Percentiles rank a stretch among this genome's conserved stretches.
Conservation (phyloP, 129 eudicot genomes). For the Chrysanthemum seticuspe region DNA sequence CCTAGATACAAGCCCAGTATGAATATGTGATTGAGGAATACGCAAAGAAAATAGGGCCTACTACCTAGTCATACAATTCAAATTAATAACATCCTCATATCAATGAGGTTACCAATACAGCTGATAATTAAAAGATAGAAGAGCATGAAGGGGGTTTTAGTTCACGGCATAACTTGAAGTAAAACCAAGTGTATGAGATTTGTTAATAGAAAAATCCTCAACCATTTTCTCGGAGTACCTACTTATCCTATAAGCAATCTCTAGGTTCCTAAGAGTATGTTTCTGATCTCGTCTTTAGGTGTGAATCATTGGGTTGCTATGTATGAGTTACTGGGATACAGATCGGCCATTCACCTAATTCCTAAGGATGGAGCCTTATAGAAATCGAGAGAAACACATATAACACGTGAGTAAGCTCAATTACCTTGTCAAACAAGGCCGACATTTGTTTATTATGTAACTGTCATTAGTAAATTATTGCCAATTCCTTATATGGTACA, state of each 20-base stretch:
- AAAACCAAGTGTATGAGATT: slow-evolving; percentile 8
- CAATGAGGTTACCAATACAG: too few relatives aligned
- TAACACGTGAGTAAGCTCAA: not conserved
- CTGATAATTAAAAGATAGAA: too few relatives aligned
- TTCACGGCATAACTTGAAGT: not conserved
- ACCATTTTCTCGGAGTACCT: not conserved
- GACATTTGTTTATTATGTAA: too few relatives aligned
- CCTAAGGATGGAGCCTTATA: not conserved
- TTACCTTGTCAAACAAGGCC: too few relatives aligned
- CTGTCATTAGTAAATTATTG: too few relatives aligned
- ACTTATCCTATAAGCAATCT: not conserved
- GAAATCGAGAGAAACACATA: not conserved
- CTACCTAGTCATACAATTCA: not conserved
- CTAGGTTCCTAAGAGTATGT: not conserved
- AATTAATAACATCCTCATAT: too few relatives aligned
- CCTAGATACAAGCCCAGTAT: not conserved
- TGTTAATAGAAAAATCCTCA: not conserved
- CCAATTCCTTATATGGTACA: too few relatives aligned
- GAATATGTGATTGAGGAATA: not conserved
- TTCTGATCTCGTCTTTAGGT: too few relatives aligned
- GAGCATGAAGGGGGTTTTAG: not conserved
- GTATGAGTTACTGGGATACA: not conserved
- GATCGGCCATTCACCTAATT: not conserved
- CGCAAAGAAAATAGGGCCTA: not conserved
- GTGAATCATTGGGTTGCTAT: not conserved